Conservation (phyloP, 2,329 filamentous ascomycete genomes). For the Cordyceps cateniannulata region DNA sequence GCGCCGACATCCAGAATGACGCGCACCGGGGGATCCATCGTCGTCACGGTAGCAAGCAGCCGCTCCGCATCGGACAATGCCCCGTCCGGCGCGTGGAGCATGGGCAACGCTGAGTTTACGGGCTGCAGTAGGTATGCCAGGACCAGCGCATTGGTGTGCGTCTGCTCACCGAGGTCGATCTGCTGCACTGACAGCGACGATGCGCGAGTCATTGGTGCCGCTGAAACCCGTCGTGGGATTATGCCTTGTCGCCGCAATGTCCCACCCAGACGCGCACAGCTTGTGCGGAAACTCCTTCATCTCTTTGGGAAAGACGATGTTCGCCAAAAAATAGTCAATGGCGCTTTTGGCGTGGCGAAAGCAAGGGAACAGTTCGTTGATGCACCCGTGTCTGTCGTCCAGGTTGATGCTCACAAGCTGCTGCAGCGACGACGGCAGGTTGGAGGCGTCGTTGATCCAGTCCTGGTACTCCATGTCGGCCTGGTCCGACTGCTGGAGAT, state of each 20-base stretch:
- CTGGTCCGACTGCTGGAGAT: no score
- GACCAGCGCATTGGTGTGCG: conserved; percentile 63
- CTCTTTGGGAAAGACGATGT: no score
- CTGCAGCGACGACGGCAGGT: no score
- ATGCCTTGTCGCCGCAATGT: conserved; percentile 43
- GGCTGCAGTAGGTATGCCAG: conserved; percentile 49
- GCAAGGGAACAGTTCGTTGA: no score
- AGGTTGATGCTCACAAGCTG: no score
- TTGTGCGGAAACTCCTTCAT: conserved; percentile 46
- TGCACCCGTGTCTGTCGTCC: no score
- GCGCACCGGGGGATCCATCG: conserved; percentile 27
- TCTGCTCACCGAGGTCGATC: conserved; percentile 30
- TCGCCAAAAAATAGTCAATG: no score
- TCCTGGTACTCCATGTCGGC: no score
- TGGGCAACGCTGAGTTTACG: background rate
- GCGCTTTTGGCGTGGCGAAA: no score
- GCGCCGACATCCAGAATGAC: conserved; percentile 69
- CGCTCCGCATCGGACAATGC: conserved; percentile 22
- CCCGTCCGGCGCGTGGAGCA: background rate
- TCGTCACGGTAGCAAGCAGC: conserved; percentile 31
- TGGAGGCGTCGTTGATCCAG: no score
- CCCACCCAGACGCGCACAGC: conserved; percentile 61
- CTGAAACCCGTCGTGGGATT: conserved; percentile 59
- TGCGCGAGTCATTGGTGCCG: conserved; percentile 62
- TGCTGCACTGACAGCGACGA: conserved; percentile 43